Evolutionary conservation across 495 filamentous ascomycete genomes (phyloP), one percentile per base, ranked within the genome.

Genomic region (Lichenothelia convexa): DNA sequence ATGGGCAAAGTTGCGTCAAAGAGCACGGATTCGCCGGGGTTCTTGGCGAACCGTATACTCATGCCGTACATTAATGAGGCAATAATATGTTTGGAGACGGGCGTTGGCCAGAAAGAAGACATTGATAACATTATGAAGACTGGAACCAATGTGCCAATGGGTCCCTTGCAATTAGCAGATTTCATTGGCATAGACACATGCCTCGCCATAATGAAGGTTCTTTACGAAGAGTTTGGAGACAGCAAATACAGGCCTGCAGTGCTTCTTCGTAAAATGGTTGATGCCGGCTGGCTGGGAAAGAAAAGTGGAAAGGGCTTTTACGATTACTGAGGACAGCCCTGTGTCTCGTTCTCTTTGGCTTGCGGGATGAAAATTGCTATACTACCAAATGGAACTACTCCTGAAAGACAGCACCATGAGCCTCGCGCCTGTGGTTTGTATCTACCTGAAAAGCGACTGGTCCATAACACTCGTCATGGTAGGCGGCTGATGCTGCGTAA

Each of bases 21-120:
- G 23, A 89, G 80, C 17, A 80, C 77, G 30, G 89, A 99, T 54
- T 72, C 80, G 1, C 89, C 89, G 1, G 89, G 89, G 2, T 99
- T 99, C 62, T 61, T 99, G 2, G 91, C 89, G 12, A 99, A 99
- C 49, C 67, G 89, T 8, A 95, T 99, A 34, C 61, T 99, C 43
- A 94, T 99, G 89, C 89, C 89, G 0, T 99, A 99, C 54, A 93
- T 99, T 61, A 99, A 99, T 55, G 89, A 99, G 61, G 89, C 89
- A 2, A 65, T 99, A 24, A 93, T 93, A 40, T 99, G 89, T 57
- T 63, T 99, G 5, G 89, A 99, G 55, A 95, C 89, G 1, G 81
- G 81, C 2, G 71, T 99, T 2, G 89, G 91, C 12, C 62, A 63
- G 37, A 76, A 78, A 38, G 82, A 94, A 39, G 77, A 86, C 44